These are phyloP conservation scores for Phytopythium aichiense DNA, from an alignment of 352 stramenopile genomes.

Conservation along the genomic window DNA sequence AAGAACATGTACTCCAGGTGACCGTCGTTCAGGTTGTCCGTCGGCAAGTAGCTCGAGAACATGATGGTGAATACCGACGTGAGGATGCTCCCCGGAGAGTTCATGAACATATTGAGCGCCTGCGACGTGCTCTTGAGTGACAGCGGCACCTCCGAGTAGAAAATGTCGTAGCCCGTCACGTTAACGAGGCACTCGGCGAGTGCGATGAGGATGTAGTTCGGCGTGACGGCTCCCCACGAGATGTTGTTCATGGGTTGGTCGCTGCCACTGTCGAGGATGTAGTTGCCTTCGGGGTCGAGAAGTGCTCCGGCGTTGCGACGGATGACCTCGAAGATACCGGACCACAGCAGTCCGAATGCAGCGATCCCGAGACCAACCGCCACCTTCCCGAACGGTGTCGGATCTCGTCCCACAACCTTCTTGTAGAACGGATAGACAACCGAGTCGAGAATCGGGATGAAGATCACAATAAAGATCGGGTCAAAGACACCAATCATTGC, in stretches of 20 bases:
- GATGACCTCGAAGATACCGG: conserved; percentile 47
- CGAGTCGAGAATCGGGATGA: conserved; percentile 32
- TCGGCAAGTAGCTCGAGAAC: conserved; percentile 43
- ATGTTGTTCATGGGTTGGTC: conserved; percentile 57
- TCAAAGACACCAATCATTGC: conserved; percentile 49
- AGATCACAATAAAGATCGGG: conserved; percentile 34
- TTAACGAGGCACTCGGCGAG: conserved; percentile 59
- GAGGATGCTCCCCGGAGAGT: conserved; percentile 45
- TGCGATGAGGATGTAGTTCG: conserved; percentile 54
- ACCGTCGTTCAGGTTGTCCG: conserved; percentile 54
- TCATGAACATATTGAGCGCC: conserved; percentile 47
- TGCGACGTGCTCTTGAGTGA: conserved; percentile 49
- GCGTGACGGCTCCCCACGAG: conserved; percentile 37
- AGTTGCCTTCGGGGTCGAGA: conserved; percentile 19
- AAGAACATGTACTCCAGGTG: conserved; percentile 77
- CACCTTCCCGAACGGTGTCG: conserved; percentile 25
- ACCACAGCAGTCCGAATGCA: conserved; percentile 16
- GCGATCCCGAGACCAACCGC: conserved; percentile 9
- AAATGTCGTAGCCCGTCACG: conserved; percentile 53
- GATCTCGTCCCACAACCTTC: conserved; percentile 10
- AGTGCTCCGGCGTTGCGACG: conserved; percentile 43
- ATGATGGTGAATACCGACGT: conserved; percentile 68
- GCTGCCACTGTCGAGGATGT: conserved; percentile 37
- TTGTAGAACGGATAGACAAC: conserved; percentile 33
- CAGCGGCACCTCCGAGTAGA: conserved; percentile 53